Evolutionary conservation across 495 filamentous ascomycete genomes (phyloP), one percentile per base, ranked within the genome.

Genomic region (Podospora australis): DNA sequence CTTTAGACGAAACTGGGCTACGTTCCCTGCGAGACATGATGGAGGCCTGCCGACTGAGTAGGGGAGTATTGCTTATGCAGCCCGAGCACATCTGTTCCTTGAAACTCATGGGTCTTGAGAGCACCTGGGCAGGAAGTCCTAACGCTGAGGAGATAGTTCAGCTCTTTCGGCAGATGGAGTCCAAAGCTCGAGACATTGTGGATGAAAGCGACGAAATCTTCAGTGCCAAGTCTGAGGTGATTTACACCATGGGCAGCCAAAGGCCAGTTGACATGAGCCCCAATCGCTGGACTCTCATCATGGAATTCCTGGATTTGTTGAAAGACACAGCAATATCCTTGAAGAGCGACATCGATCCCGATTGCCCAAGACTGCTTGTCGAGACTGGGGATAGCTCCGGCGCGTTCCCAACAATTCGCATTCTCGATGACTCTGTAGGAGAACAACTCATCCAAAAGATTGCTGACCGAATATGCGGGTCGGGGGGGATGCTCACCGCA

Each of bases 21-120:
- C 14, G 32, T 1, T 32, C 9, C 1, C 67, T 83, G 11, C 21
- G 28, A 0, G 26, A 53, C 0, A 59, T 82, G 4, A 69, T 75
- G 11, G 39, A 70, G 3, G 61, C 73, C 16, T 84, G 82, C 50
- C 66, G 59, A 51, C 22, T 24, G 0, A 52, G 41, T 3, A 69
- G 77, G 2, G 80, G 76, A 0, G 63, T 86, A 24, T 64, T 87
- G 7, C 52, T 88, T 0, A 59, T 76, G 1, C 75, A 83, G 21
- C 84, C 84, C 0, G 85, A 88, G 56, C 83, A 89, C 47, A 59
- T 86, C 0, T 70, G 87, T 0, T 88, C 84, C 0, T 81, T 87
- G 53, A 72, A 81, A 53, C 63, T 88, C 6, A 81, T 82, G 69
- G 81, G 77, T 0, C 58, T 83, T 2, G 81, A 88, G 43, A 58